Conservation (phyloP, 2,329 filamentous ascomycete genomes). For the Bipolaris gigantea region DNA sequence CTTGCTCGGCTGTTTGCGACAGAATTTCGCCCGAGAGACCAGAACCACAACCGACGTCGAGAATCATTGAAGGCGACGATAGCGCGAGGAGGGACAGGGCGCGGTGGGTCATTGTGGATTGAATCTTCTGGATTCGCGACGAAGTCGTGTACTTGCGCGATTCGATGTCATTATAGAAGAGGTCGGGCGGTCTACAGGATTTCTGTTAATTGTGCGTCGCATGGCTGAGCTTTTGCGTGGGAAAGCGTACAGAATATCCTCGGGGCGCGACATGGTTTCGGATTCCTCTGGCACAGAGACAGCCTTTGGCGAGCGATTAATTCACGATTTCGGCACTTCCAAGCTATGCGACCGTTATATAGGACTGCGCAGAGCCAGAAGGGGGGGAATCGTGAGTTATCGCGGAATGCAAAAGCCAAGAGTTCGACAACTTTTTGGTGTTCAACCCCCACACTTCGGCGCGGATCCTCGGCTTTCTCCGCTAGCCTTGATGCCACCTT, state of each 20-base stretch:
- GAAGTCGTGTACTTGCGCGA: constrained; percentile 97
- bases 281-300: constrained; percentile 1
- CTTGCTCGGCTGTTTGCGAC: constrained; percentile 66
- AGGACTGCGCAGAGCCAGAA: not conserved
- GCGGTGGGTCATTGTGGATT: constrained; percentile 90
- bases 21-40: constrained; percentile 94
- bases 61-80: constrained; percentile 76
- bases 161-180: constrained; percentile 96
- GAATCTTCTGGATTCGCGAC: constrained; percentile 93
- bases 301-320: not conserved
- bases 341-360: not conserved
- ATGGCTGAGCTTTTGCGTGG: constrained; percentile 13
- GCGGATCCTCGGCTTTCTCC: constrained; percentile 18
- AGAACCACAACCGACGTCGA: constrained; percentile 95
- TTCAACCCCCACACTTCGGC: constrained; percentile 24
- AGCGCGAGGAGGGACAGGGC: constrained; percentile 91
- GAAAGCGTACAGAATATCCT: constrained; percentile 78
- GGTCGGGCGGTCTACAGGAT: constrained; percentile 75
- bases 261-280: constrained; percentile 86
- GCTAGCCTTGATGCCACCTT: constrained; percentile 29
- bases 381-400: not conserved
- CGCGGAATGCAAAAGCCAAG: constrained; percentile 17
- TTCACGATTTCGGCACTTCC: not conserved
- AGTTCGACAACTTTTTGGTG: constrained; percentile 31
- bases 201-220: constrained; percentile 12